phyloP scores from a whole-genome alignment of 768 basidiomycete genomes.

The Sporobolomyces roseus region DNA sequence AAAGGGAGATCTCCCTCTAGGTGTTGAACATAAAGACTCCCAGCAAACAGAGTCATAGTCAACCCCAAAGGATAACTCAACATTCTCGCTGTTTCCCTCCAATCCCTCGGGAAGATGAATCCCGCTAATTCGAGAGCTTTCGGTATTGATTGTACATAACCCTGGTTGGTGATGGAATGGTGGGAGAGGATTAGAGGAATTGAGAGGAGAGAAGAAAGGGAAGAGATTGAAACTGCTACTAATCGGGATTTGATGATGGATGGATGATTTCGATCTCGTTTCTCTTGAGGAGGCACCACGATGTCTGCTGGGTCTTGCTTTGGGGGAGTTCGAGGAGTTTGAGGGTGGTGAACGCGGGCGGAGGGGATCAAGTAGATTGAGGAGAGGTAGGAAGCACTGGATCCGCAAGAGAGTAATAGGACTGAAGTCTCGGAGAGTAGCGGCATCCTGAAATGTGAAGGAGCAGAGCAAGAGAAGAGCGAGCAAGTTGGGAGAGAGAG shows the following conservation, averaged over 20 bases:
- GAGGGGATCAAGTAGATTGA: constrained; percentile 72
- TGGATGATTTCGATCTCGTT: constrained; percentile 70
- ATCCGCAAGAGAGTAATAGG: constrained; percentile 55
- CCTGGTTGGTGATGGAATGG: constrained; percentile 1
- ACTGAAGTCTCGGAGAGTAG: background rate
- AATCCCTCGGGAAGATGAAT: constrained; percentile 19
- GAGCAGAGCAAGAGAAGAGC: background rate
- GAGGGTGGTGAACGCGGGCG: constrained; percentile 54
- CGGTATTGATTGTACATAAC: constrained; percentile 10
- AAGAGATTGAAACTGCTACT: constrained; percentile 56
- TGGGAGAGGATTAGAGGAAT: constrained; percentile 8
- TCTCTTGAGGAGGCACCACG: constrained; percentile 50
- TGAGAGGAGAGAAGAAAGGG: constrained; percentile 32
- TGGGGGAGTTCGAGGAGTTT: constrained; percentile 44
- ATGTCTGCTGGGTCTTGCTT: constrained; percentile 11
- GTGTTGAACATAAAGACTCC: constrained; percentile 47
- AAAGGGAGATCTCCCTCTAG: constrained; percentile 47
- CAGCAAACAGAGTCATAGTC: constrained; percentile 49
- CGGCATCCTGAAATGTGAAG: background rate
- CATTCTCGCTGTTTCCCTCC: constrained; percentile 20
- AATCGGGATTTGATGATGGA: constrained; percentile 77
- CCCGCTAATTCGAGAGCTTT: constrained; percentile 21
- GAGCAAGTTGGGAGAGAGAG: too few relatives aligned
- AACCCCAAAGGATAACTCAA: constrained; percentile 45
- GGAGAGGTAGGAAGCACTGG: constrained; percentile 71